Base-by-base conservation (phyloP, 495 filamentous ascomycete genomes). In the Cenococcum geophilum region DNA sequence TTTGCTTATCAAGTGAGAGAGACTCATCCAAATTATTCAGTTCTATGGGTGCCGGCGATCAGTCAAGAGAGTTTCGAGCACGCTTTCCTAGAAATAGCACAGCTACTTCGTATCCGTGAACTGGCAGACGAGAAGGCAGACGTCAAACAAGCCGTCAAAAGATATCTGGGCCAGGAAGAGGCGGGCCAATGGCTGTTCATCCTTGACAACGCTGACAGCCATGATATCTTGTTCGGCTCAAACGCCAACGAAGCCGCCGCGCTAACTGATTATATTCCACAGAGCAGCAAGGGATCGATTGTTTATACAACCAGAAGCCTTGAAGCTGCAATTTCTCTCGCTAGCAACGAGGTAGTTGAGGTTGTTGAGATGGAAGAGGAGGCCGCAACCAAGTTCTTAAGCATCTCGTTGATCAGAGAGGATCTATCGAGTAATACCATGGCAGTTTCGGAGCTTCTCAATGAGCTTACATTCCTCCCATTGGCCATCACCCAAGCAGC, bases 401-500 rank as follows among this genome's bases (percentile, higher is more conserved):
- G 5, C 18, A 22, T 16, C 14, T 8, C 16, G 10, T 1, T 52
- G 23, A 16, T 10, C 18, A 23, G 25, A 20, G 25, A 52, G 25
- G 16, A 23, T 16, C 11, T 52, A 16, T 23, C 9, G 14, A 25
- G 25, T 23, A 16, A 52, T 27, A 23, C 21, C 8, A 23, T 10
- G 6, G 1, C 12, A 0, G 22, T 52, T 4, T 16, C 16, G 1
- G 5, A 27, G 22, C 25, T 52, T 16, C 23, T 52, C 1, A 23
- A 52, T n/a, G 58, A 56, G 20, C 48, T 70, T 11, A 56, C 58
- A 12, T 65, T 56, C 43, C 60, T 70, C 9, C 68, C 68, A 5
- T 48, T 70, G 14, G 66, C 68, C 5, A 65, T 70, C 23, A 64
- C 55, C n/a, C 68, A 70, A 51, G 68, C 66, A 20, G 64, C 65